Evolutionary conservation across 1,139 yeast genomes (phyloP), one percentile per base, ranked within the genome.

Genomic region (Groenewaldozyma auringiensis): DNA sequence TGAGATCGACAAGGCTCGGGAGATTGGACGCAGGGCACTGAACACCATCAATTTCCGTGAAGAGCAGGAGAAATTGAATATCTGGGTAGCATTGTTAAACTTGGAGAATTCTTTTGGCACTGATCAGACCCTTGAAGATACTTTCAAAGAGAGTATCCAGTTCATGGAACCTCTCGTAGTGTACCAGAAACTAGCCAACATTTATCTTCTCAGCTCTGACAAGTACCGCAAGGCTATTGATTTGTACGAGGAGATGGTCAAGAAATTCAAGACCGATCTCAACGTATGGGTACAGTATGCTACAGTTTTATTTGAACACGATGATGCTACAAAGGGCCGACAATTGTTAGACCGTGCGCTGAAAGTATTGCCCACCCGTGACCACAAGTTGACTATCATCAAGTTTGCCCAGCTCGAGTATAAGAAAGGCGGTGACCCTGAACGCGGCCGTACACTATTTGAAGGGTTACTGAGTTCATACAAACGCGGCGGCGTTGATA

Each of bases 51-150:
- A 78, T 60, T 87, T 82, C 69, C 79, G 96, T 59, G 96, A 89
- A 61, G 98, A 94, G 65, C 82, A 80, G 58, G 98, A 92, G 64
- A 87, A 88, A 67, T 68, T 88, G 67, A 94, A 92, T 61, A 81
- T 92, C 44, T 94, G 98, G 98, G 85, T 92, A 64, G 98, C 97
- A 1, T 67, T 88, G 61, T 76, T 92, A 58, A 92, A 94, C 67
- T 77, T 94, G 75, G 99, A 92, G 65, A 87, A 86, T 64, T 81
- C 89, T 14, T 92, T 92, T 66, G 99, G 98, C 47, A 75, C 85
- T 25, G 82, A 81, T 8, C 96, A 87, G 51, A 69, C 94, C 3
- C 68, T 89, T 45, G 89, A 86, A 47, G 87, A 81, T 25, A 76
- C 77, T 0, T 92, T 92, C 75, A 81, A 79, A 63, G 80, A 85